Evolutionary conservation across 768 basidiomycete genomes (phyloP).

Genomic region (Boletus barrowsii): DNA sequence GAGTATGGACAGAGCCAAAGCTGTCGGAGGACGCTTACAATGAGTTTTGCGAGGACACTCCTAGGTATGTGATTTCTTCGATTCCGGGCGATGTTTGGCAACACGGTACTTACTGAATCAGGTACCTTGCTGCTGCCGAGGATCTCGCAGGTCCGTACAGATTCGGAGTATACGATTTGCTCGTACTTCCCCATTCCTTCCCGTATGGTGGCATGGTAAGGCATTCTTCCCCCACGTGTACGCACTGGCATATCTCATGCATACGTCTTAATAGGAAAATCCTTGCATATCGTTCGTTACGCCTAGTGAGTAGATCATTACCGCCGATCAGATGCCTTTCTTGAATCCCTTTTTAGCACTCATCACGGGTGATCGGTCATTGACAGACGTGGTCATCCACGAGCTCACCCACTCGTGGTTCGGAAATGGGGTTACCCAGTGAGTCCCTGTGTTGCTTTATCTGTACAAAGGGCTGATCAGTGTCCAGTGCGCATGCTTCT

Average conservation of each 20-base stretch:
- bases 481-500: constrained; percentile 56
- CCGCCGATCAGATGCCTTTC: not conserved
- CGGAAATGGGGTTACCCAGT: constrained; percentile 81
- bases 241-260: not conserved
- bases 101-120: constrained; percentile 21
- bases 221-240: not conserved
- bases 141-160: constrained; percentile 69
- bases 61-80: constrained; percentile 41
- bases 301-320: constrained; percentile 53
- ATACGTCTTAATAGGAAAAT: constrained; percentile 60
- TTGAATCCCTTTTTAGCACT: constrained; percentile 46
- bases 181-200: constrained; percentile 89
- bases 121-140: constrained; percentile 74
- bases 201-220: constrained; percentile 87
- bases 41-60: constrained; percentile 89
- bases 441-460: constrained; percentile 21
- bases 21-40: constrained; percentile 72
- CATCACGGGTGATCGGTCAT: constrained; percentile 79
- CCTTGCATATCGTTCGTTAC: constrained; percentile 86
- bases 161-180: constrained; percentile 86
- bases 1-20: constrained; percentile 91
- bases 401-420: constrained; percentile 89
- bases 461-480: not conserved
- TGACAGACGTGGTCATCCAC: constrained; percentile 89
- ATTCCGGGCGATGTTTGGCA: no score